These are phyloP conservation scores for Pisolithus tinctorius DNA, from an alignment of 768 basidiomycete species.

Conservation along the genomic window DNA sequence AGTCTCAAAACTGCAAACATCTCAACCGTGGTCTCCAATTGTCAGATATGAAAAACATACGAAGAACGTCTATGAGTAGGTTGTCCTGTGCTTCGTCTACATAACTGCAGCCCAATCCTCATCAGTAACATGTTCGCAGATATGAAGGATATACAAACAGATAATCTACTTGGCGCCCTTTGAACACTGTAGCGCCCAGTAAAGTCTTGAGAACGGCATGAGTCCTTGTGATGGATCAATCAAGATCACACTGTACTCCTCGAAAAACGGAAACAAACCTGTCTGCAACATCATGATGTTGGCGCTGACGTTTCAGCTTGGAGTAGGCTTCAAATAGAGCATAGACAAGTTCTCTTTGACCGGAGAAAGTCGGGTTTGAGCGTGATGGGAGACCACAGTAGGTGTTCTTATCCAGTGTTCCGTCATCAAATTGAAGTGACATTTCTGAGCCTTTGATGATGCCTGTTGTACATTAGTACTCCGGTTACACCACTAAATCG, in stretches of 20 bases:
- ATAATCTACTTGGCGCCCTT: conserved; percentile 44
- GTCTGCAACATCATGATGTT: conserved; percentile 54
- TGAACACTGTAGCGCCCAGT: conserved; percentile 18
- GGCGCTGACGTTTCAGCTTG: conserved; percentile 34
- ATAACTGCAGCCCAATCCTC: conserved; percentile 32
- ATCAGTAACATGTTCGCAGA: background rate
- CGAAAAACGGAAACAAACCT: conserved; percentile 28
- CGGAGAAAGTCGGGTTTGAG: conserved; percentile 48
- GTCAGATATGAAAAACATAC: conserved; percentile 28
- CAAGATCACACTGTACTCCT: background rate
- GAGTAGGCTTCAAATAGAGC: conserved; percentile 47
- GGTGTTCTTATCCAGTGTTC: conserved; percentile 35
- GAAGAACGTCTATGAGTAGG: conserved; percentile 53
- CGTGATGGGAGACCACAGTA: conserved; percentile 48
- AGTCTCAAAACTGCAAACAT: conserved; percentile 45
- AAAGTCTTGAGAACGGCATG: conserved; percentile 41
- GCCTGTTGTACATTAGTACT: conserved; percentile 24
- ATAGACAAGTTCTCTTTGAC: conserved; percentile 43
- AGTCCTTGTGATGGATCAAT: conserved; percentile 31
- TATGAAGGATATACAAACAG: conserved; percentile 33
- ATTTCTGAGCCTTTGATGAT: conserved; percentile 66
- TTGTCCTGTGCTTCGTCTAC: conserved; percentile 74
- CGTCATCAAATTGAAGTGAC: conserved; percentile 28
- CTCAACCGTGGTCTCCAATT: conserved; percentile 5
- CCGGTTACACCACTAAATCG: background rate